Percentiles rank a stretch among this genome's conserved stretches.
These are phyloP conservation scores for Thermomyces lanuginosus DNA, from an alignment of 2,329 filamentous ascomycete genomes.

Conservation along the genomic window DNA sequence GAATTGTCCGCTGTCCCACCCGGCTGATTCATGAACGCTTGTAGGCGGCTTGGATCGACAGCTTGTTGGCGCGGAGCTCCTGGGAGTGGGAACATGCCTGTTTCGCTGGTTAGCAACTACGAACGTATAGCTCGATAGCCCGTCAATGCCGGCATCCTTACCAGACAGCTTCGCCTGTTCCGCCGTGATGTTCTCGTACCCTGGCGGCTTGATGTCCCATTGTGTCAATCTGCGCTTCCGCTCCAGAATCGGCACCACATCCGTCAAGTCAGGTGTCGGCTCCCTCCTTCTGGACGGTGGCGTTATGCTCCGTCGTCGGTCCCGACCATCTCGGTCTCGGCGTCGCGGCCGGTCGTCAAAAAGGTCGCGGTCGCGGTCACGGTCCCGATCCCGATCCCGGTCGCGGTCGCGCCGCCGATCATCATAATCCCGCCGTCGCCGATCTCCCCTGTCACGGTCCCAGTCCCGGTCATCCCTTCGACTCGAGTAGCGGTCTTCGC, in stretches of 20 bases:
- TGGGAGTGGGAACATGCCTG: constrained; percentile 91
- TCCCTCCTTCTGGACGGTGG: constrained; percentile 82
- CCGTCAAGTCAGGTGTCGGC: constrained; percentile 85
- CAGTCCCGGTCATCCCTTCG: constrained; percentile 59
- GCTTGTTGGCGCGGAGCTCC: constrained; percentile 87
- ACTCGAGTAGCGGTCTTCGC: constrained; percentile 76
- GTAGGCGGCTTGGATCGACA: constrained; percentile 84
- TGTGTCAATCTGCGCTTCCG: constrained; percentile 88
- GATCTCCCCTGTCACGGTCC: constrained; percentile 51
- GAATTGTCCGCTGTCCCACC: constrained; percentile 52
- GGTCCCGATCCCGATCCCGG: constrained; percentile 34
- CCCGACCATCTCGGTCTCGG: constrained; percentile 36
- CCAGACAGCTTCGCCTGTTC: constrained; percentile 94
- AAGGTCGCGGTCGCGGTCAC: constrained; percentile 22
- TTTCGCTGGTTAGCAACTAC: constrained; percentile 2
- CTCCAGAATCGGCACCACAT: constrained; percentile 64
- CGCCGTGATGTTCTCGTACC: constrained; percentile 94
- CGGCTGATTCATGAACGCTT: constrained; percentile 89
- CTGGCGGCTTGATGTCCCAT: constrained; percentile 98
- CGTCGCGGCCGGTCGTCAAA: constrained; percentile 16
- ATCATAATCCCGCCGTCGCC: constrained; percentile 44
- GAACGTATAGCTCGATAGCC: background rate
- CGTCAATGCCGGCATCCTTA: constrained; percentile 12
- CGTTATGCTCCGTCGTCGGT: constrained; percentile 56
- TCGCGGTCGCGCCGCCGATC: constrained; percentile 49